A percentile compares a stretch with the other conserved stretches of the same genome.
Evolutionary conservation across 805 yeast genomes (phyloP).

Genomic region (Ogataea paradorogensis): DNA sequence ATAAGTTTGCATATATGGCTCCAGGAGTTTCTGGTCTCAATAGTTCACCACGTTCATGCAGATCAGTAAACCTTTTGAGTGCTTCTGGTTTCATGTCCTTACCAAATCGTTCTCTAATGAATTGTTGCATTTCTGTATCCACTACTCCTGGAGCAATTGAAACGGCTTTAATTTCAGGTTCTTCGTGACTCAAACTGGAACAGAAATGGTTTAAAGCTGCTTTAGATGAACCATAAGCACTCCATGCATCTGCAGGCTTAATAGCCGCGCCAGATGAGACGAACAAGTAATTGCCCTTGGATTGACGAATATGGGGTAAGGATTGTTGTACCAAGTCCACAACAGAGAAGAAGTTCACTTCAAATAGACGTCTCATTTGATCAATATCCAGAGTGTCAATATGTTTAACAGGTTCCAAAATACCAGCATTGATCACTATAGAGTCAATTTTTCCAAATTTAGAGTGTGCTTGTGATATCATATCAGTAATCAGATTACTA

Average conservation of each 20-base stretch:
- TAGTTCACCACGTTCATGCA: constrained; percentile 56
- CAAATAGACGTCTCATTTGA: constrained; percentile 63
- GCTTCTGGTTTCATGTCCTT: constrained; percentile 58
- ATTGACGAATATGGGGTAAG: constrained; percentile 53
- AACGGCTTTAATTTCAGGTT: constrained; percentile 52
- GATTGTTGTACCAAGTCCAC: constrained; percentile 55
- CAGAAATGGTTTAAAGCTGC: constrained; percentile 86
- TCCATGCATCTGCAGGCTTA: constrained; percentile 71
- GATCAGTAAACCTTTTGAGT: constrained; percentile 58
- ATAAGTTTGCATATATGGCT: constrained; percentile 61
- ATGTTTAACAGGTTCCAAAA: constrained; percentile 69
- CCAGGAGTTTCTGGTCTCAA: constrained; percentile 75
- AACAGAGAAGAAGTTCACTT: constrained; percentile 75
- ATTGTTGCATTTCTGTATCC: constrained; percentile 82
- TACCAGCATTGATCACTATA: constrained; percentile 77
- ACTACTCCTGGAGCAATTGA: constrained; percentile 95
- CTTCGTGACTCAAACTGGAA: constrained; percentile 64
- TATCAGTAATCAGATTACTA: constrained; percentile 31
- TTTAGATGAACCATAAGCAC: constrained; percentile 87
- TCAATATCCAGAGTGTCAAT: constrained; percentile 50
- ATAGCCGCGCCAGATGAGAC: constrained; percentile 90
- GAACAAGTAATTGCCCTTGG: constrained; percentile 65
- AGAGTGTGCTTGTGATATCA: constrained; percentile 44
- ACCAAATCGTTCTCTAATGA: constrained; percentile 66
- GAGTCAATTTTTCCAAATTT: constrained; percentile 60